Conservation (phyloP, 345 rosid species). For the Euphorbia pulcherrima region DNA sequence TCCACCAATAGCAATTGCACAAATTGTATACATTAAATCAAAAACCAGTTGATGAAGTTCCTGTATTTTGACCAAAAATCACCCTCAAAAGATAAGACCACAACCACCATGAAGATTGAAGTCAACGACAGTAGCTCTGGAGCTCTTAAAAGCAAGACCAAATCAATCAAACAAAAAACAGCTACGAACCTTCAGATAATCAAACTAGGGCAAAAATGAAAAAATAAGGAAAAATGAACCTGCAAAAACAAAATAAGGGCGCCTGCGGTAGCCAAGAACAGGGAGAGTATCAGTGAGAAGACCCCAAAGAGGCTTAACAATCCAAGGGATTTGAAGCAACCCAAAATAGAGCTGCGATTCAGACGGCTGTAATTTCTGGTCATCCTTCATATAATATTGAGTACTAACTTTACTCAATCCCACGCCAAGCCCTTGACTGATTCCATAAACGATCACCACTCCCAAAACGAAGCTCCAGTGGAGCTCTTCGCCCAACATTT, state of each 20-base stretch:
- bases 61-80: neutral
- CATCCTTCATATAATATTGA: constrained; percentile 70
- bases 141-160: neutral
- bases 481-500: constrained; percentile 43
- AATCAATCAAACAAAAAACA: neutral
- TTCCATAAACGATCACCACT: constrained; percentile 58
- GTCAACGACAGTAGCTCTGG: neutral
- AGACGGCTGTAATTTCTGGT: constrained; percentile 62
- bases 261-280: constrained; percentile 49
- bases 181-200: neutral
- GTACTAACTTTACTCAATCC: constrained; percentile 54
- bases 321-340: constrained; percentile 56
- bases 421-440: constrained; percentile 59
- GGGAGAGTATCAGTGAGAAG: constrained; percentile 62
- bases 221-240: constrained; percentile 29
- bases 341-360: constrained; percentile 52
- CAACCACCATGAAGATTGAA: neutral
- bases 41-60: neutral
- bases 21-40: neutral
- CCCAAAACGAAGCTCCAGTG: constrained; percentile 70
- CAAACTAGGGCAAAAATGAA: neutral
- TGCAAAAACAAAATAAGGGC: constrained; percentile 61
- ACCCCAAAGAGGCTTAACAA: constrained; percentile 73
- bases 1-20: neutral
- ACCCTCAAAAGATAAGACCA: neutral